Evolutionary conservation across 2,329 filamentous ascomycete species (phyloP).

Genomic region (Penicillium sp.): DNA sequence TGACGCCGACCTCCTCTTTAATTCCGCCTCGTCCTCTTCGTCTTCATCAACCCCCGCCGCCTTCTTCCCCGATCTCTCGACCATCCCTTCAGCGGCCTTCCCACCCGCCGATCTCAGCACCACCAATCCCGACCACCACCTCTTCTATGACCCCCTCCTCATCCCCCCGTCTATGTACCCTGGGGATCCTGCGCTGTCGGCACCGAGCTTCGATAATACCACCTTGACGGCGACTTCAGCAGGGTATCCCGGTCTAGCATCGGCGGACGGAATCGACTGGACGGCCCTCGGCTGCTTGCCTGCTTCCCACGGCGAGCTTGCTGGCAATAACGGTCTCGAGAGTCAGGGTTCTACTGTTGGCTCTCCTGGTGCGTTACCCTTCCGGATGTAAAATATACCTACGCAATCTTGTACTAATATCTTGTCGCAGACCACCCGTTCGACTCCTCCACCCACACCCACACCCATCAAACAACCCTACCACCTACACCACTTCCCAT

Average conservation of each 20-base stretch:
- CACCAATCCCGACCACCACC: neutral
- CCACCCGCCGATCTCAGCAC: slow-evolving; percentile 17
- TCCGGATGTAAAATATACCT: too few species aligned
- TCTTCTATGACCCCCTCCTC: slow-evolving; percentile 18
- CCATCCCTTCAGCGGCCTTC: slow-evolving; percentile 13
- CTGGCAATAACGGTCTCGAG: slow-evolving; percentile 5
- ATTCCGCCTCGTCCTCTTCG: neutral
- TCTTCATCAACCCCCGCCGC: slow-evolving; percentile 4
- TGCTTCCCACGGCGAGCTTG: neutral
- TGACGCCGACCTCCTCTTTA: slow-evolving; percentile 9
- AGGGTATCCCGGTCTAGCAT: slow-evolving; percentile 12
- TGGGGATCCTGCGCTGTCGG: slow-evolving; percentile 9
- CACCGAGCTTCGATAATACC: neutral
- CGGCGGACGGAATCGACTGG: slow-evolving; percentile 13
- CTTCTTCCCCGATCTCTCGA: slow-evolving; percentile 7
- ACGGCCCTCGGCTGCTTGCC: slow-evolving; percentile 16
- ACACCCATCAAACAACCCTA: neutral
- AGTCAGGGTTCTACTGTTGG: slow-evolving; percentile 1
- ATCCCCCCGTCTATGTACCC: slow-evolving; percentile 5
- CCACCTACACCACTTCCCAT: neutral
- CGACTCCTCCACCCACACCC: neutral
- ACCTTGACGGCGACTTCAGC: slow-evolving; percentile 1
- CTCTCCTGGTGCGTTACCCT: slow-evolving; percentile 15
- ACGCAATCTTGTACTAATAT: too few species aligned
- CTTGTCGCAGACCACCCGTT: neutral